phyloP scores from a whole-genome alignment of 257 asterid genomes.

The Mitragyna speciosa region DNA sequence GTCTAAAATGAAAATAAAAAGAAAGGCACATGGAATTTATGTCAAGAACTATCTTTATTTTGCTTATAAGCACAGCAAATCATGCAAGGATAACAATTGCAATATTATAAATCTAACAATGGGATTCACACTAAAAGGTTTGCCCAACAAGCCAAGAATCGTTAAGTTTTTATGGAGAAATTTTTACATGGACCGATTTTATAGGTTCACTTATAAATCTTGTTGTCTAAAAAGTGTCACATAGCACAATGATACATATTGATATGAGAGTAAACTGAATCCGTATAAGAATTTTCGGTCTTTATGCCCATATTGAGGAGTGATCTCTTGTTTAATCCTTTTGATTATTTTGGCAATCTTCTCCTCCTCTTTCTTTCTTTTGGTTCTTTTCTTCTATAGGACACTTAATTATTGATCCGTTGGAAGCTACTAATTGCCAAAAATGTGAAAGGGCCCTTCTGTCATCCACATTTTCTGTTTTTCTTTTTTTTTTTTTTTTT shows the following conservation, averaged over 20 bases:
- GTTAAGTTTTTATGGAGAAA: background rate
- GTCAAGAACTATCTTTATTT: background rate
- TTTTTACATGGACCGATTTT: too few species aligned
- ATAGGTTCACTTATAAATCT: too few species aligned
- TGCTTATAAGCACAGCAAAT: background rate
- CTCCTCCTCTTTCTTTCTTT: background rate
- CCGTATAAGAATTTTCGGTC: too few species aligned
- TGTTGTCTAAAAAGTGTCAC: too few species aligned
- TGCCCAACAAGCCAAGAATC: slow-evolving; percentile 12
- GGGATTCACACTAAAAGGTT: background rate
- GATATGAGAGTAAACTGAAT: too few species aligned
- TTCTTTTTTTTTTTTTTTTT: too few species aligned
- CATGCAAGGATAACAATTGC: background rate
- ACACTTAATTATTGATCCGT: slow-evolving; percentile 4
- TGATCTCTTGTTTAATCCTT: background rate
- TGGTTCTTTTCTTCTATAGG: background rate
- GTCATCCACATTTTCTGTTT: slow-evolving; percentile 20
- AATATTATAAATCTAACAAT: background rate
- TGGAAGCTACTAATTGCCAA: slow-evolving; percentile 1
- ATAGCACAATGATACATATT: too few species aligned
- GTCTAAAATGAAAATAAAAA: background rate
- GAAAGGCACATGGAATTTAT: background rate
- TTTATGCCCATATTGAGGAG: background rate
- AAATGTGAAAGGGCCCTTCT: background rate
- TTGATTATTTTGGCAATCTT: background rate